phyloP scores from a whole-genome alignment of 805 yeast species.

The Danielozyma ontarioensis region DNA sequence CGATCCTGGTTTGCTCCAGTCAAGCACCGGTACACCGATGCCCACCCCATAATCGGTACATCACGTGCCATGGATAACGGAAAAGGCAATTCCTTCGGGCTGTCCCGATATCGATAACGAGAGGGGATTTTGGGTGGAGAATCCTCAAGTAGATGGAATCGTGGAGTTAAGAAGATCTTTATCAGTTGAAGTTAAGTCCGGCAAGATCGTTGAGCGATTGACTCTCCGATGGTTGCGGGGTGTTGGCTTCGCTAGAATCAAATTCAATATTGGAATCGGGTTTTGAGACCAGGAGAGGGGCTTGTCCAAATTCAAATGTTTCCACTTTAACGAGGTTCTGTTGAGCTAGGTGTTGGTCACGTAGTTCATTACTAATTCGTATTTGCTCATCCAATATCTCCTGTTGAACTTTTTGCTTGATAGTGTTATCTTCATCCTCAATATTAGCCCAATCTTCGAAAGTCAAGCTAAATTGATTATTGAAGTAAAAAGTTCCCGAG shows the following conservation, averaged over 20 bases:
- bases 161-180: too few relatives aligned
- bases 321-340: conserved; percentile 5
- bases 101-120: too few relatives aligned
- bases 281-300: too few relatives aligned
- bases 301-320: conserved; percentile 7
- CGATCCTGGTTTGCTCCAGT: too few relatives aligned
- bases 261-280: too few relatives aligned
- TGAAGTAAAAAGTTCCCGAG: conserved; percentile 60
- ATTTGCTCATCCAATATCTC: conserved; percentile 7
- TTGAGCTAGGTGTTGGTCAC: conserved; percentile 1
- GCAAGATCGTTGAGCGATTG: conserved; percentile 7
- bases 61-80: too few relatives aligned
- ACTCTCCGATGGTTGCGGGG: conserved; percentile 4
- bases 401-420: conserved; percentile 3
- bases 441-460: conserved; percentile 1
- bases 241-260: not conserved
- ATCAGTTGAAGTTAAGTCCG: conserved; percentile 6
- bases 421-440: conserved; percentile 3
- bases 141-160: too few relatives aligned
- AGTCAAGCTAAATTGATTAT: conserved; percentile 31
- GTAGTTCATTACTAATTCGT: conserved; percentile 4
- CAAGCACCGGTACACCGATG: too few relatives aligned
- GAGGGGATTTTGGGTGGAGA: too few relatives aligned
- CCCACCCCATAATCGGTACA: too few relatives aligned
- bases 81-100: too few relatives aligned